Evolutionary conservation across 306 rosid genomes (phyloP).

Genomic region (Citrullus colocynthis): DNA sequence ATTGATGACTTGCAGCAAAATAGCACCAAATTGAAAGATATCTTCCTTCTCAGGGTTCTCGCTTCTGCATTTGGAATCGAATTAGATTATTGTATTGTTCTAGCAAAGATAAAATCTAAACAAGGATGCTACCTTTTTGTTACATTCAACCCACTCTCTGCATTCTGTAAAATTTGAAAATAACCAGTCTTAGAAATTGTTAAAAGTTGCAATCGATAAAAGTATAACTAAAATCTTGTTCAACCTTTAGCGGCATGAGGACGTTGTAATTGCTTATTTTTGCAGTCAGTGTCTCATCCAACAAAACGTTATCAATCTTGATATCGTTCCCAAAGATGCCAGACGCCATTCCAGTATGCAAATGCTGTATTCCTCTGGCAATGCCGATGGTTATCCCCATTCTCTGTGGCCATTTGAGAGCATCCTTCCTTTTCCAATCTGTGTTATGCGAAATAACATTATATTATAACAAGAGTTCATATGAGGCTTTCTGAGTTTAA

Average conservation of each 20-base stretch:
- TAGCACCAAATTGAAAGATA: constrained; percentile 63
- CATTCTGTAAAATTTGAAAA: constrained; percentile 16
- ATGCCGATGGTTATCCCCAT: constrained; percentile 55
- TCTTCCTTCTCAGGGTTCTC: constrained; percentile 68
- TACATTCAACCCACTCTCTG: constrained; percentile 5
- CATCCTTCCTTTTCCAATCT: constrained; percentile 66
- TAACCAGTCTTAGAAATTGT: neutral
- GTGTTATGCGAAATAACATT: neutral
- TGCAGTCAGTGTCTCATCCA: constrained; percentile 55
- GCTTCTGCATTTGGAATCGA: neutral
- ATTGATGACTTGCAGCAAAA: constrained; percentile 60
- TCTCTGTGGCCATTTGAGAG: constrained; percentile 87
- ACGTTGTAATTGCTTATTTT: constrained; percentile 65
- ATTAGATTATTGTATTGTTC: neutral
- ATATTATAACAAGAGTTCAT: neutral
- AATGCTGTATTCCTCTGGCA: constrained; percentile 62
- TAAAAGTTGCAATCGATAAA: neutral
- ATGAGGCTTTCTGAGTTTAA: neutral
- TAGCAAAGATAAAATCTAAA: neutral
- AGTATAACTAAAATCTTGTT: neutral
- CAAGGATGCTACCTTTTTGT: neutral
- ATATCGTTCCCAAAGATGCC: constrained; percentile 61
- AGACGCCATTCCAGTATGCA: constrained; percentile 53
- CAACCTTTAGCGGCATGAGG: constrained; percentile 50
- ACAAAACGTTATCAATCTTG: constrained; percentile 44